phyloP scores from a whole-genome alignment of 2,329 filamentous ascomycete genomes.

The Arachnopeziza araneosa region DNA sequence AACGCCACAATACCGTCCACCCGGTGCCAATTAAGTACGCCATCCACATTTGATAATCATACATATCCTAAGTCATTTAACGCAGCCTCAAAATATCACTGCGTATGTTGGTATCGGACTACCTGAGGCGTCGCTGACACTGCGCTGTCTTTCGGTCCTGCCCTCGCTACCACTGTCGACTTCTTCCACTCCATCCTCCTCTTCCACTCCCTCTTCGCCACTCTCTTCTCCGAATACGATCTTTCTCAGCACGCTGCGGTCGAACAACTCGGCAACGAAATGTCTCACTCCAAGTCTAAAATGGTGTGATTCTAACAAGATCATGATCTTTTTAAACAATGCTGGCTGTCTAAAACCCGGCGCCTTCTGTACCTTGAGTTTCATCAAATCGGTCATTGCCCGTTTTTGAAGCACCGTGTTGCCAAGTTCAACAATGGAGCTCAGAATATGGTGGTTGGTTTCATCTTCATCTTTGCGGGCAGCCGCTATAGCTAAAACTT shows the following conservation, averaged over 20 bases:
- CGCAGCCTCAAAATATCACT: constrained; percentile 3
- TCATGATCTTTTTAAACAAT: constrained; percentile 81
- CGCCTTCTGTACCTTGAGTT: constrained; percentile 71
- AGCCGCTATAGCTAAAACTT: constrained; percentile 41
- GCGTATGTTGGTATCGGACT: background rate
- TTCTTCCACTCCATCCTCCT: constrained; percentile 25
- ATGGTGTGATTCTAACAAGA: constrained; percentile 80
- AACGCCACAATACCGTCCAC: background rate
- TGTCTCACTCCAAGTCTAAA: constrained; percentile 82
- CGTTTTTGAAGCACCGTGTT: constrained; percentile 91
- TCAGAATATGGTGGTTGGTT: constrained; percentile 68
- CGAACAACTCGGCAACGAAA: constrained; percentile 90
- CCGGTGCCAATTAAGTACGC: constrained; percentile 16
- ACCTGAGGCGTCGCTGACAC: constrained; percentile 36
- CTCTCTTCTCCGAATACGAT: constrained; percentile 69
- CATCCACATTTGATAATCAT: constrained; percentile 10
- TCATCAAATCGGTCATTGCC: constrained; percentile 72
- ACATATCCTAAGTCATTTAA: constrained; percentile 12
- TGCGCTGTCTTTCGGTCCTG: constrained; percentile 51
- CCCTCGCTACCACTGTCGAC: constrained; percentile 39
- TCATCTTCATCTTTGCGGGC: constrained; percentile 51
- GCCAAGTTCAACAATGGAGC: constrained; percentile 79
- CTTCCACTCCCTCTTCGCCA: constrained; percentile 30
- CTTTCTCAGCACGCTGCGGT: constrained; percentile 77
- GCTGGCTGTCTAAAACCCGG: constrained; percentile 68